These are phyloP conservation scores for Hanseniaspora clermontiae DNA, from an alignment of 805 yeast genomes.

Conservation along the genomic window DNA sequence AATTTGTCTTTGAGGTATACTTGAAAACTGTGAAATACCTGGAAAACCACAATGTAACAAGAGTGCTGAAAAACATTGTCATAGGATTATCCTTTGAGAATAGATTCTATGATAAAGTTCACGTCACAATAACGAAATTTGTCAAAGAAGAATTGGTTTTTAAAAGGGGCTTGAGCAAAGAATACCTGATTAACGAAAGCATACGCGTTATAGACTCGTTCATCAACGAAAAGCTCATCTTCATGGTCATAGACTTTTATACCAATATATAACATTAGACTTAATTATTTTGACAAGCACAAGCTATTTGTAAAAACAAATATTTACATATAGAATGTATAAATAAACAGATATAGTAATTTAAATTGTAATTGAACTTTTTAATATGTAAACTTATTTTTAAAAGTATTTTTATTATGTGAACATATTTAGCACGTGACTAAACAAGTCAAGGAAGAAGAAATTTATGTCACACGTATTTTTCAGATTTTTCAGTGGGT, in stretches of 20 bases:
- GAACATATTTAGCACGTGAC: no score
- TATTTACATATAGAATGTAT: background rate
- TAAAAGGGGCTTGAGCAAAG: background rate
- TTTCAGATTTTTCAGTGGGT: no score
- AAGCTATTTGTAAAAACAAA: background rate
- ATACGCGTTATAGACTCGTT: background rate
- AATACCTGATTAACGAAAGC: background rate
- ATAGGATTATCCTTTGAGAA: constrained; percentile 44
- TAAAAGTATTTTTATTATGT: no score
- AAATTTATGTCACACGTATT: no score
- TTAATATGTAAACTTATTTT: no score
- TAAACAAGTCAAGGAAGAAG: no score
- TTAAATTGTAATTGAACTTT: background rate
- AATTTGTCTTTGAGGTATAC: background rate
- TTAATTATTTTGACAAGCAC: background rate
- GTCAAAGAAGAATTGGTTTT: constrained; percentile 29
- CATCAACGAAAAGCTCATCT: background rate
- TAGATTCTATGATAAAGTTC: constrained; percentile 53
- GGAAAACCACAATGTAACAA: background rate
- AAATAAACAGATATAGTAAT: no score
- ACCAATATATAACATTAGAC: background rate
- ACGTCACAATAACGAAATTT: constrained; percentile 32
- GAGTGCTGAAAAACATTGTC: background rate
- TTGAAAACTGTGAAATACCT: background rate
- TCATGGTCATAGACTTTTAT: background rate